Evolutionary conservation across 2,329 filamentous ascomycete genomes (phyloP).

Genomic region (Myriosclerotinia scirpicola): DNA sequence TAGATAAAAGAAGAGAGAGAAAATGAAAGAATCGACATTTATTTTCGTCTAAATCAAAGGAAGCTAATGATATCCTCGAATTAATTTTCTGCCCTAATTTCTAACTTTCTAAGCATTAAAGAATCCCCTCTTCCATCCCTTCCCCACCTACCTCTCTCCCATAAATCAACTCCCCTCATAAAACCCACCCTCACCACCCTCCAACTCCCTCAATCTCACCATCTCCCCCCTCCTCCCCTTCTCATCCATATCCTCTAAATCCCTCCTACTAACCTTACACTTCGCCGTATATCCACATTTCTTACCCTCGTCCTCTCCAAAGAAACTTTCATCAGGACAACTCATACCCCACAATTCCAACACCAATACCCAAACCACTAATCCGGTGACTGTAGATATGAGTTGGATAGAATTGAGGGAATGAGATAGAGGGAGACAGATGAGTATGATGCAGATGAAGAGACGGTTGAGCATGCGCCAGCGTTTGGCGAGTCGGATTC

Average conservation of each 20-base stretch:
- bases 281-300: constrained; percentile 46
- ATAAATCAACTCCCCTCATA: constrained; percentile 26
- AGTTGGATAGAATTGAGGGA: constrained; percentile 49
- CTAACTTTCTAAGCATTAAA: no score
- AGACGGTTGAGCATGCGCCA: constrained; percentile 54
- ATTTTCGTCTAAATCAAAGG: no score
- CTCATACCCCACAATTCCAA: constrained; percentile 53
- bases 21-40: no score
- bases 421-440: constrained; percentile 54
- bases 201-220: constrained; percentile 9
- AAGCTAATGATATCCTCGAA: no score
- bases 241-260: constrained; percentile 23
- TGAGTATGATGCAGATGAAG: constrained; percentile 51
- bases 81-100: no score
- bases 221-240: constrained; percentile 28
- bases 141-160: not conserved
- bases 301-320: constrained; percentile 43
- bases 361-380: constrained; percentile 49
- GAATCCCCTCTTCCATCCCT: not conserved
- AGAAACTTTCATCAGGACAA: constrained; percentile 48
- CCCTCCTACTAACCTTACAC: constrained; percentile 40
- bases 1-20: no score
- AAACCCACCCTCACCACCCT: constrained; percentile 24
- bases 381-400: constrained; percentile 47
- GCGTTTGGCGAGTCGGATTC: constrained; percentile 46